These are phyloP conservation scores for Paraphysoderma sedebokerense DNA, from an alignment of 371 early-diverging fungal genomes.

Conservation along the genomic window DNA sequence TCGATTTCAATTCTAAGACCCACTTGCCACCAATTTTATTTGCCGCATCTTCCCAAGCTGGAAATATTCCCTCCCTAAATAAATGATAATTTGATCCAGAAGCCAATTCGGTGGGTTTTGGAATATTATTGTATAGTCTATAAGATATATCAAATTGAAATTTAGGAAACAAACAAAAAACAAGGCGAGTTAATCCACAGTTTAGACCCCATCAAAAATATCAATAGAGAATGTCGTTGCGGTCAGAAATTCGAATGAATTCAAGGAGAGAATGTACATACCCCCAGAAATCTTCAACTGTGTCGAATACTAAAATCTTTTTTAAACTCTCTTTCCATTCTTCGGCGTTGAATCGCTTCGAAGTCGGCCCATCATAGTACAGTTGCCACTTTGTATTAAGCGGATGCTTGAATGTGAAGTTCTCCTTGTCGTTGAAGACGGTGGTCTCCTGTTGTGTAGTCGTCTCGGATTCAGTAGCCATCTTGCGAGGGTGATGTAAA, in stretches of 20 bases:
- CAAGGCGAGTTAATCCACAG: not conserved
- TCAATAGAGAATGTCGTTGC: conserved; percentile 1
- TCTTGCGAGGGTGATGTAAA: too few species aligned
- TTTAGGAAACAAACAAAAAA: not conserved
- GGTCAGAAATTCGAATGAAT: too few species aligned
- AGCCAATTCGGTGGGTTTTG: conserved; percentile 57
- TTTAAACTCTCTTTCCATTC: conserved; percentile 82
- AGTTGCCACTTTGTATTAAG: conserved; percentile 78
- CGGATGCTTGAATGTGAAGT: too few species aligned
- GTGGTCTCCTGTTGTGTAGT: too few species aligned
- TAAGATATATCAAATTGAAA: not conserved
- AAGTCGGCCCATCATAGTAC: conserved; percentile 80
- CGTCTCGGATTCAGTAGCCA: too few species aligned
- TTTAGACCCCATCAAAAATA: too few species aligned
- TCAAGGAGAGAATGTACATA: too few species aligned
- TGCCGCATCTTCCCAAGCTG: conserved; percentile 98
- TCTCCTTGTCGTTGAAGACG: conserved; percentile 62
- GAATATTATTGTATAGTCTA: conserved; percentile 76
- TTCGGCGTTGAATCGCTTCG: conserved; percentile 43
- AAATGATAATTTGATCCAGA: conserved; percentile 83
- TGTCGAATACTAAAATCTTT: conserved; percentile 62
- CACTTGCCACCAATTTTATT: conserved; percentile 96
- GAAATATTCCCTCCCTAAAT: conserved; percentile 91
- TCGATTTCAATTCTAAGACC: conserved; percentile 47
- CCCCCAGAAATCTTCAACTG: conserved; percentile 96